Percentiles rank a stretch among this genome's conserved stretches.
Evolutionary conservation across 495 filamentous ascomycete species (phyloP).

Genomic region (Cryomyces antarcticus): DNA sequence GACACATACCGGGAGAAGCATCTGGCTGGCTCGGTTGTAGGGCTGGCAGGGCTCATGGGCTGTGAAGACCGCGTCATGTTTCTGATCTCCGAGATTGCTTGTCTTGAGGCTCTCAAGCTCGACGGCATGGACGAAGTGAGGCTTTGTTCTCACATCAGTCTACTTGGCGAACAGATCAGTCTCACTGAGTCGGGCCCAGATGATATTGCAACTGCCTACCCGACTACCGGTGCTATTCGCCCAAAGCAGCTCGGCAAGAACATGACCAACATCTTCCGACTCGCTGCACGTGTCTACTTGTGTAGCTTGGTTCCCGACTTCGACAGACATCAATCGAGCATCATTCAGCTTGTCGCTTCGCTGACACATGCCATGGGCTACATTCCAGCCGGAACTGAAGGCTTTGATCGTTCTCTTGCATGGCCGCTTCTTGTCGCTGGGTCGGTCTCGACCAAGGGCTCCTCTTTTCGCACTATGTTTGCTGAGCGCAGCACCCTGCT

Average conservation of each 20-base stretch:
- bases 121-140: slow-evolving; percentile 65
- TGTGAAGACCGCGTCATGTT: slow-evolving; percentile 98
- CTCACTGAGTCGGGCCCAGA: slow-evolving; percentile 38
- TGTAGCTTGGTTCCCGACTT: slow-evolving; percentile 84
- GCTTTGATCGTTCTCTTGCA: slow-evolving; percentile 76
- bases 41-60: slow-evolving; percentile 85
- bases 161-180: slow-evolving; percentile 64
- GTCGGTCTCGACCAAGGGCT: slow-evolving; percentile 43
- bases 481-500: slow-evolving; percentile 46
- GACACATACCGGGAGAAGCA: slow-evolving; percentile 86
- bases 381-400: slow-evolving; percentile 60
- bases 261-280: slow-evolving; percentile 74
- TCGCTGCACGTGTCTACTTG: slow-evolving; percentile 85
- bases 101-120: slow-evolving; percentile 70
- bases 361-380: slow-evolving; percentile 48
- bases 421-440: slow-evolving; percentile 87
- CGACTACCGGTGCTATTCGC: slow-evolving; percentile 49
- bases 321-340: slow-evolving; percentile 46
- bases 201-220: slow-evolving; percentile 17
- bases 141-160: slow-evolving; percentile 65
- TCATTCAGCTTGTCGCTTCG: slow-evolving; percentile 50
- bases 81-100: slow-evolving; percentile 90
- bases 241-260: slow-evolving; percentile 66
- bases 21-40: slow-evolving; percentile 46
- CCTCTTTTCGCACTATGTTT: slow-evolving; percentile 58